A percentile compares a stretch with the other conserved stretches of the same genome.
Evolutionary conservation across 169 alveolate species (phyloP).

Genomic region (Plasmodium fragile): DNA sequence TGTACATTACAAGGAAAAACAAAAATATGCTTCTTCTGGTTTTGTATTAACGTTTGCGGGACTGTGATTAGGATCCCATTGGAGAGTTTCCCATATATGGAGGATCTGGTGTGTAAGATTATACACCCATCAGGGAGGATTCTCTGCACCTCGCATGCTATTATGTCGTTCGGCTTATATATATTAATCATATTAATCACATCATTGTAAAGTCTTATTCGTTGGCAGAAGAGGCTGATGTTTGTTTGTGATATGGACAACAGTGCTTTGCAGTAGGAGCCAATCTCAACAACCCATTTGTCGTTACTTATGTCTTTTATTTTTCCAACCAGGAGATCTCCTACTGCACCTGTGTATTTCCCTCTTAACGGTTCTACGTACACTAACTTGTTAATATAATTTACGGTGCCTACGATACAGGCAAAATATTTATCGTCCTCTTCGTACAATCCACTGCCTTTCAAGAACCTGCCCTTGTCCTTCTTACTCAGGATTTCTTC

Average conservation of each 20-base stretch:
- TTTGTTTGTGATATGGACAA: slow-evolving; percentile 92
- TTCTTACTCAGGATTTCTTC: slow-evolving; percentile 50
- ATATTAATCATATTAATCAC: slow-evolving; percentile 92
- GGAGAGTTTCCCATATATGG: slow-evolving; percentile 92
- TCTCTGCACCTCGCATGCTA: slow-evolving; percentile 94
- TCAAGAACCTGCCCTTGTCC: slow-evolving; percentile 65
- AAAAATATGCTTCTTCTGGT: slow-evolving; percentile 92
- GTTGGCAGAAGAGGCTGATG: slow-evolving; percentile 91
- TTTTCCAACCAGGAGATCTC: slow-evolving; percentile 90
- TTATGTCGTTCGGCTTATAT: slow-evolving; percentile 91
- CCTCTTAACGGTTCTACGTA: slow-evolving; percentile 90
- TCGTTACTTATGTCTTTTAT: slow-evolving; percentile 86
- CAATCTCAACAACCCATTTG: slow-evolving; percentile 93
- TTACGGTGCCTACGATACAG: slow-evolving; percentile 64
- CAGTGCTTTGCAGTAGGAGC: slow-evolving; percentile 90
- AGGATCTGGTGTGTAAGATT: slow-evolving; percentile 92
- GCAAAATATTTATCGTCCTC: slow-evolving; percentile 54
- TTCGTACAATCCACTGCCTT: slow-evolving; percentile 75
- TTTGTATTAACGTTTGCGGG: slow-evolving; percentile 88
- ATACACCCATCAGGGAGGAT: slow-evolving; percentile 89
- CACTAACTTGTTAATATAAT: slow-evolving; percentile 86
- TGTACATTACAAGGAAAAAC: slow-evolving; percentile 88
- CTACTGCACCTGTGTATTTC: slow-evolving; percentile 87
- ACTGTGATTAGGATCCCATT: slow-evolving; percentile 92
- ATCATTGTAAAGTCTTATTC: slow-evolving; percentile 93